Evolutionary conservation across 2,329 filamentous ascomycete species (phyloP).

Genomic region (Epichloe baconii): DNA sequence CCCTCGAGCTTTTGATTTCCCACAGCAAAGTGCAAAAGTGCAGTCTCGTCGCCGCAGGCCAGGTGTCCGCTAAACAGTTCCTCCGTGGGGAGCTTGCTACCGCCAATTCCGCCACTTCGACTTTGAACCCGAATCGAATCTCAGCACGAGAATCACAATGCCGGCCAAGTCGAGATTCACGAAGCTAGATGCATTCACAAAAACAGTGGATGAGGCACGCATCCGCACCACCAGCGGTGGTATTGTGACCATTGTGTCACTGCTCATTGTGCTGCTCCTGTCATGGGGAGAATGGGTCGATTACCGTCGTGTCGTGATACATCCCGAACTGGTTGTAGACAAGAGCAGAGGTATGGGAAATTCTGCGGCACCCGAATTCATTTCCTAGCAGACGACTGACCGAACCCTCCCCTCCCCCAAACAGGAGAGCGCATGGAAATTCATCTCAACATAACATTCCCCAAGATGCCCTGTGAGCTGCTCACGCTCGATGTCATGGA

Average conservation of each 20-base stretch:
- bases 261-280: slow-evolving; percentile 79
- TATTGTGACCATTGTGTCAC: slow-evolving; percentile 81
- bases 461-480: slow-evolving; percentile 84
- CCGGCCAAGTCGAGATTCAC: slow-evolving; percentile 86
- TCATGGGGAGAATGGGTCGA: slow-evolving; percentile 94
- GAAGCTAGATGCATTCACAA: slow-evolving; percentile 95
- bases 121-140: not conserved
- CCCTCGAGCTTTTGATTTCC: not conserved
- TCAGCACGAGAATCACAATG: slow-evolving; percentile 40
- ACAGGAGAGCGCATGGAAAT: slow-evolving; percentile 97
- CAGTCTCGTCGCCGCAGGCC: not conserved
- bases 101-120: not conserved
- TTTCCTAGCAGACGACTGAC: slow-evolving; percentile 10
- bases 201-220: slow-evolving; percentile 96
- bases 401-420: not conserved
- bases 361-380: not conserved
- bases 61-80: not conserved
- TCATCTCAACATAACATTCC: slow-evolving; percentile 93
- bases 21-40: not conserved
- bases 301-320: slow-evolving; percentile 73
- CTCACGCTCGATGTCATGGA: slow-evolving; percentile 98
- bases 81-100: not conserved
- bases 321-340: slow-evolving; percentile 89
- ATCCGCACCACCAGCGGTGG: slow-evolving; percentile 92
- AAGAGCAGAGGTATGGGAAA: slow-evolving; percentile 68